Percentiles rank a stretch among this genome's conserved stretches.
Conservation (phyloP, 2,329 filamentous ascomycete species). For the Rhinocladiella similis region DNA sequence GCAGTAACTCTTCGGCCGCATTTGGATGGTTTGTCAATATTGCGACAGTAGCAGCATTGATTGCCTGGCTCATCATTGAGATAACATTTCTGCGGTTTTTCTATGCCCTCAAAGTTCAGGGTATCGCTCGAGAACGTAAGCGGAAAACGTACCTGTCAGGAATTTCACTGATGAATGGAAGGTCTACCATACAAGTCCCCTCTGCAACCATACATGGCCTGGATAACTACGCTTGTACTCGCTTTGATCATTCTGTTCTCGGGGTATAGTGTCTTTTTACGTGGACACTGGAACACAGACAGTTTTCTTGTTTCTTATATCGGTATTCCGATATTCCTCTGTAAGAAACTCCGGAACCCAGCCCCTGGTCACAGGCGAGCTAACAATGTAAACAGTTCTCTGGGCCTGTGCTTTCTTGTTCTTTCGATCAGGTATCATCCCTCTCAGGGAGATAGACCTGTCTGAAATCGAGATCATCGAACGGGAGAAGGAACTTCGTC, state of each 20-base stretch:
- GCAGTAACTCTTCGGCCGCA: slow-evolving; percentile 61
- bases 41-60: slow-evolving; percentile 32
- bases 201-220: slow-evolving; percentile 56
- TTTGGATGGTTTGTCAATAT: slow-evolving; percentile 44
- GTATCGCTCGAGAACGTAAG: slow-evolving; percentile 43
- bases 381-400: neutral
- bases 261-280: neutral
- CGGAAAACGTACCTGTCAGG: neutral
- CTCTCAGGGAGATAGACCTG: slow-evolving; percentile 1
- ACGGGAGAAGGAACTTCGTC: neutral
- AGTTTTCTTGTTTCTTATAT: slow-evolving; percentile 3
- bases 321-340: slow-evolving; percentile 6
- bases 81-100: slow-evolving; percentile 71
- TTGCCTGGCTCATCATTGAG: slow-evolving; percentile 55
- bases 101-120: slow-evolving; percentile 65
- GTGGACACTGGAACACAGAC: neutral
- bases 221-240: neutral
- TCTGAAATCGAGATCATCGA: slow-evolving; percentile 6
- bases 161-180: slow-evolving; percentile 32
- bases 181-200: slow-evolving; percentile 65
- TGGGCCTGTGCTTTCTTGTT: slow-evolving; percentile 2
- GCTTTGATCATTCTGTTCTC: slow-evolving; percentile 7
- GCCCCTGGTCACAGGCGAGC: neutral
- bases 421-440: neutral
- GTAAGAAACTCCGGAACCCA: neutral